Conservation (phyloP, 345 rosid genomes). For the Laguncularia racemosa region DNA sequence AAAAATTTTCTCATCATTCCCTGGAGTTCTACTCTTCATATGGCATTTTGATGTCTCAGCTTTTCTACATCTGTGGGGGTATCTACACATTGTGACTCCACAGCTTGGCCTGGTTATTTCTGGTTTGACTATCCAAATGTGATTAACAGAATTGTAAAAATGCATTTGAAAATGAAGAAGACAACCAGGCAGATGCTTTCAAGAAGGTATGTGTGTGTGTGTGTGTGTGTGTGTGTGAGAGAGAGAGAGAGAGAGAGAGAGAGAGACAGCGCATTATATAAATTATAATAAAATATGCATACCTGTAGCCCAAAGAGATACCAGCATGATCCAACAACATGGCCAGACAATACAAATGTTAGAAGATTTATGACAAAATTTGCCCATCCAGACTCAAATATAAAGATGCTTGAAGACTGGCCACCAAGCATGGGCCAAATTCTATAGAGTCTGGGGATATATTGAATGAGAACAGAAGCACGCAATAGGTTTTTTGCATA, state of each 20-base stretch:
- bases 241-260: conserved; percentile 1
- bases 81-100: no score
- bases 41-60: no score
- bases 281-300: conserved; percentile 6
- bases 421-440: conserved; percentile 71
- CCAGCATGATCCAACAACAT: conserved; percentile 79
- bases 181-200: neutral
- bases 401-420: conserved; percentile 59
- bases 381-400: conserved; percentile 88
- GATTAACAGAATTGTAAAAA: no score
- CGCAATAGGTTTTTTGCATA: conserved; percentile 59
- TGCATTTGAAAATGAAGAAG: no score
- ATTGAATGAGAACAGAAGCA: conserved; percentile 53
- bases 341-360: conserved; percentile 66
- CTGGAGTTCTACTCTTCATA: no score
- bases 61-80: no score
- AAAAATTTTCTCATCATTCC: no score
- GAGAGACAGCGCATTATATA: neutral
- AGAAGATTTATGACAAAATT: conserved; percentile 79
- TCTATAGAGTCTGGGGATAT: conserved; percentile 64
- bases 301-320: conserved; percentile 89
- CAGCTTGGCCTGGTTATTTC: no score
- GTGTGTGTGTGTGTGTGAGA: no score
- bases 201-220: no score
- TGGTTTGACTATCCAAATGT: no score